These are phyloP conservation scores for Nadsonia commutata DNA, from an alignment of 1,139 yeast species.

Conservation along the genomic window DNA sequence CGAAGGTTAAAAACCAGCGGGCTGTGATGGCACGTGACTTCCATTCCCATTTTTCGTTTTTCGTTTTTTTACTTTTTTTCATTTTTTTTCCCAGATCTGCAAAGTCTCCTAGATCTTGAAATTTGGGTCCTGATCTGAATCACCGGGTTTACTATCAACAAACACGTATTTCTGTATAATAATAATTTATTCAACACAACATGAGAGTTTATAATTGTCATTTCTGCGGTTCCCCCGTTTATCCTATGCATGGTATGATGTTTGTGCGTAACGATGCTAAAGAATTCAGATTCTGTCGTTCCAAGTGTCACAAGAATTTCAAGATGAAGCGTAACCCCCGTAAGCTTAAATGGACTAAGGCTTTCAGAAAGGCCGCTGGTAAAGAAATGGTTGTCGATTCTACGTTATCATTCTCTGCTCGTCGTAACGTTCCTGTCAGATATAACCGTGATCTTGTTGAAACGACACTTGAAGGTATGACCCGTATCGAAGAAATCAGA, in stretches of 20 bases:
- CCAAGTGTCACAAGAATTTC: constrained; percentile 95
- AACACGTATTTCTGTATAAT: too few species aligned
- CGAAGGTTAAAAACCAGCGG: neutral
- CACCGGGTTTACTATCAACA: too few species aligned
- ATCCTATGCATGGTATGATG: constrained; percentile 94
- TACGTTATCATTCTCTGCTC: constrained; percentile 87
- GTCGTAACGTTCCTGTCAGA: constrained; percentile 96
- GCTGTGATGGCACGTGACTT: neutral
- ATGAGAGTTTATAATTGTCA: constrained; percentile 96
- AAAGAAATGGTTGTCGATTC: constrained; percentile 97
- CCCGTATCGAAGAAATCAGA: constrained; percentile 91
- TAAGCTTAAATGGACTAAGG: constrained; percentile 96
- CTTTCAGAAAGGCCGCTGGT: constrained; percentile 98
- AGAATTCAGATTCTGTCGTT: constrained; percentile 93
- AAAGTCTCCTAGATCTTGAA: neutral
- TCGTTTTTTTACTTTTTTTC: neutral
- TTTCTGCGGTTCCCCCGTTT: constrained; percentile 80
- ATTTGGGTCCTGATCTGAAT: too few species aligned
- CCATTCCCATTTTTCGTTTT: neutral
- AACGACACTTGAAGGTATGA: constrained; percentile 88
- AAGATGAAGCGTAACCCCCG: constrained; percentile 98
- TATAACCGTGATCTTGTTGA: constrained; percentile 93
- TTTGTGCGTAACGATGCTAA: constrained; percentile 97
- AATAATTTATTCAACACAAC: constrained; percentile 1
- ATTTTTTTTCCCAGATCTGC: neutral